Conservation (phyloP, 352 stramenopile genomes). For the Pythium coloratum region DNA sequence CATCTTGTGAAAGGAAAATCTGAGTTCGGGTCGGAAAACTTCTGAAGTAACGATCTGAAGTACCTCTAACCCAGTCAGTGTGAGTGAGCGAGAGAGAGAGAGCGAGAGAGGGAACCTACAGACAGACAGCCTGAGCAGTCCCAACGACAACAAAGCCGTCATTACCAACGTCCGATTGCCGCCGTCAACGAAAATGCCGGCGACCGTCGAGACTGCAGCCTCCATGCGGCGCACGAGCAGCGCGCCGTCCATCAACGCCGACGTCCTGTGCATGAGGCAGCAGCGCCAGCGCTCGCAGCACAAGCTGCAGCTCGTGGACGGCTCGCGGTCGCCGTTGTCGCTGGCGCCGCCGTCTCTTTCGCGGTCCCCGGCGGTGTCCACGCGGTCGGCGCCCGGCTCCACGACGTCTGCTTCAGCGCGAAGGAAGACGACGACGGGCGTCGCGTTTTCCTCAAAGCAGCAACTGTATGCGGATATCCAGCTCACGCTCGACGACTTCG, state of each 20-base stretch:
- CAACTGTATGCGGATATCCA: constrained; percentile 17
- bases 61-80: not conserved
- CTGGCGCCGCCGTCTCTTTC: constrained; percentile 5
- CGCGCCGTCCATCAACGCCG: constrained; percentile 17
- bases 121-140: not conserved
- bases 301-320: constrained; percentile 15
- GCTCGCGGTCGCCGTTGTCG: constrained; percentile 5
- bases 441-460: constrained; percentile 10
- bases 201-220: not conserved
- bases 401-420: constrained; percentile 9
- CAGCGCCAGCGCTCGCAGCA: constrained; percentile 12
- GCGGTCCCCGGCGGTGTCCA: constrained; percentile 16
- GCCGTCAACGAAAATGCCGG: not conserved
- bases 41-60: constrained; percentile 4
- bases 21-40: constrained; percentile 6
- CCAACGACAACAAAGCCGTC: not conserved
- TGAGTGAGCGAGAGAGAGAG: not conserved
- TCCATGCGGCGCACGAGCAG: constrained; percentile 24
- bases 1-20: constrained; percentile 8
- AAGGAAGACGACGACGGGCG: constrained; percentile 16
- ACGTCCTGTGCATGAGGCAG: not conserved
- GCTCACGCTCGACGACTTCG: constrained; percentile 70
- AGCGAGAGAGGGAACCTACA: not conserved
- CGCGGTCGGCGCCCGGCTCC: constrained; percentile 21
- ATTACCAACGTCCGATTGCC: constrained; percentile 3